phyloP scores from a whole-genome alignment of 306 rosid species.

The Begonia peltatifolia region DNA sequence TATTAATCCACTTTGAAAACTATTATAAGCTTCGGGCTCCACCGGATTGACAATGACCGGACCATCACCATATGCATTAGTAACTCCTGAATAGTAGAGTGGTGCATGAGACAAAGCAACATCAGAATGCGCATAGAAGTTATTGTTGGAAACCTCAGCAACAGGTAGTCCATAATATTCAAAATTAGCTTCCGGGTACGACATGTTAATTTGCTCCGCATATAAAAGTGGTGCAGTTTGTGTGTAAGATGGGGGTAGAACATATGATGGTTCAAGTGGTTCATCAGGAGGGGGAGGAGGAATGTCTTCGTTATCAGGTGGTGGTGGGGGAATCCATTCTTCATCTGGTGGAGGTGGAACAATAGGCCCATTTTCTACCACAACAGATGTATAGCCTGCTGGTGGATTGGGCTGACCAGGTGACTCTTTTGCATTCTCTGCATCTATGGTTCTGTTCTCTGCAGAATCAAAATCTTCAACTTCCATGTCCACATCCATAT shows the following conservation, averaged over 20 bases:
- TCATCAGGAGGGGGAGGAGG: conserved; percentile 96
- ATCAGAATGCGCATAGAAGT: conserved; percentile 45
- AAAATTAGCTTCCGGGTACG: conserved; percentile 40
- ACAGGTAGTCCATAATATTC: conserved; percentile 54
- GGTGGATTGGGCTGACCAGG: conserved; percentile 21
- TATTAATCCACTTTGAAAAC: conserved; percentile 35
- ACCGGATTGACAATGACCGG: conserved; percentile 23
- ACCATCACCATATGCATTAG: conserved; percentile 34
- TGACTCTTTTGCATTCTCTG: conserved; percentile 21
- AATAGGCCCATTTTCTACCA: conserved; percentile 23
- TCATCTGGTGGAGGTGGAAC: conserved; percentile 83
- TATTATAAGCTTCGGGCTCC: conserved; percentile 42
- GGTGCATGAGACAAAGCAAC: conserved; percentile 41
- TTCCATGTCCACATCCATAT: conserved; percentile 99
- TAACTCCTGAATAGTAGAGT: conserved; percentile 50
- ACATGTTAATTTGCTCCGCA: conserved; percentile 32
- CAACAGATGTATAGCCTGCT: conserved; percentile 13
- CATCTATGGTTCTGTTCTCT: conserved; percentile 21
- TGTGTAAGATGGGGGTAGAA: conserved; percentile 39
- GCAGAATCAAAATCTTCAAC: conserved; percentile 57
- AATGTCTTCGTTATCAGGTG: conserved; percentile 69
- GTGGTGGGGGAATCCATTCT: conserved; percentile 99
- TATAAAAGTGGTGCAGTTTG: conserved; percentile 45
- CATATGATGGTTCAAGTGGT: conserved; percentile 34
- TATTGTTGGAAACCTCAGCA: conserved; percentile 28